Base-by-base conservation (phyloP, 164 flowering plant genomes). In the Berberis vulgaris region DNA sequence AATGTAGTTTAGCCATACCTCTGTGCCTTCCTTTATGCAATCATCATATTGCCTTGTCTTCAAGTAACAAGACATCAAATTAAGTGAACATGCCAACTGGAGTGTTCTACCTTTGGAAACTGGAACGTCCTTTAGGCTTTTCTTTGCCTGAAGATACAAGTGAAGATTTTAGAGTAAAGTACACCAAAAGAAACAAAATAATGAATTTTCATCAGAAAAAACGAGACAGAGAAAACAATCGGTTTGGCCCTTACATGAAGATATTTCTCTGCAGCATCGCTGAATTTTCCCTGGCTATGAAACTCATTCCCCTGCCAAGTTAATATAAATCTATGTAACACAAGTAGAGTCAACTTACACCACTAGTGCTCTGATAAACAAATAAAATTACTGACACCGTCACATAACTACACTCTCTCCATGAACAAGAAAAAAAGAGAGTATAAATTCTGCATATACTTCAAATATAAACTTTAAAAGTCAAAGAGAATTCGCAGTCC, bases 21-120 rank as follows among this genome's bases (percentile, higher is more conserved):
- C 96, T 53, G 88, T 78, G 57, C 99, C 99, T 83, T 89, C 96
- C 64, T 75, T 77, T 57, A 89, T 74, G 76, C 99, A 91, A 52
- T 91, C 89, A 57, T 85, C 84, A 75, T 83, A 91, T 71, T 89
- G 89, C 52, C 61, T 71, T 64, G 89, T 89, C 76, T 87, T 94
- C 81, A 94, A 73, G 78, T 86, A 94, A 70, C 97, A 94, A 3
- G 99, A 89, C 99, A 94, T 94, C 76, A 85, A 71, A 74, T 94
- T 94, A 62, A 91, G 93, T 43, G 99, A 87, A 75, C 97, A 94
- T 42, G 90, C 91, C 73, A 82, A 65, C 59, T 75, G 69, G n/a
- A 94, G 78, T 43, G 72, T 38, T 74, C 78, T 74, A 50, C 81
- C 83, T 74, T 85, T 79, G 49, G 90, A 66, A 9, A 80, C 66